Conservation (phyloP, 345 rosid species). For the Aegle marmelos region DNA sequence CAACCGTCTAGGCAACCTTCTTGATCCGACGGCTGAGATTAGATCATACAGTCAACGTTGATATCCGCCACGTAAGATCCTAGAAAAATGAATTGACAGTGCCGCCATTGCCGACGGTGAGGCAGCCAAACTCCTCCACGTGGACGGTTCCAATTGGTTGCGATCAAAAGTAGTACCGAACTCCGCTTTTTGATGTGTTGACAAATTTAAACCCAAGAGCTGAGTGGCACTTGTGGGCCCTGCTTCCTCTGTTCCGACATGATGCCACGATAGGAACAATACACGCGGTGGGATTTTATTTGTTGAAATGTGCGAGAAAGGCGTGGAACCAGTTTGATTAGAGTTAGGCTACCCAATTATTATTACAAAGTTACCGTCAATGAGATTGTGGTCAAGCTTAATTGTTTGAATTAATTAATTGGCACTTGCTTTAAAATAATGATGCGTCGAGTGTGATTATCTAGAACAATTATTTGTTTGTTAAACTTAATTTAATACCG, state of each 20-base stretch:
- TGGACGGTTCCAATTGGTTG: conserved; percentile 13
- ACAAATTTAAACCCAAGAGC: neutral
- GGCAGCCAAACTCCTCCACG: conserved; percentile 11
- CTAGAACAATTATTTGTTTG: neutral
- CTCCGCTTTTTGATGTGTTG: neutral
- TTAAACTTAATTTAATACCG: neutral
- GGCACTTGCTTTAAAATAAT: neutral
- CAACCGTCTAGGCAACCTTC: conserved; percentile 28
- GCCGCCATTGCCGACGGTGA: conserved; percentile 30
- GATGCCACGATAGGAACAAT: conserved; percentile 11
- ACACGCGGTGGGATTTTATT: conserved; percentile 19
- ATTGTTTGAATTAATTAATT: neutral
- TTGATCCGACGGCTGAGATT: conserved; percentile 30
- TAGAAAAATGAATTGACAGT: conserved; percentile 19
- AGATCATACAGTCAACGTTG: neutral
- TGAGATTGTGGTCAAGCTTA: neutral
- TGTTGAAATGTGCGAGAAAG: neutral
- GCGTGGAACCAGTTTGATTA: neutral
- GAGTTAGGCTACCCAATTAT: conserved; percentile 31
- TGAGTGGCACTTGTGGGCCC: conserved; percentile 33
- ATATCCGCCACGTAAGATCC: conserved; percentile 23
- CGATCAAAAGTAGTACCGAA: conserved; percentile 10
- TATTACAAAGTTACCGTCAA: neutral
- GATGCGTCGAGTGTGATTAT: neutral
- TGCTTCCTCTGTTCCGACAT: conserved; percentile 40